Conservation (phyloP, 768 basidiomycete species). For the Mrakia gelida region DNA sequence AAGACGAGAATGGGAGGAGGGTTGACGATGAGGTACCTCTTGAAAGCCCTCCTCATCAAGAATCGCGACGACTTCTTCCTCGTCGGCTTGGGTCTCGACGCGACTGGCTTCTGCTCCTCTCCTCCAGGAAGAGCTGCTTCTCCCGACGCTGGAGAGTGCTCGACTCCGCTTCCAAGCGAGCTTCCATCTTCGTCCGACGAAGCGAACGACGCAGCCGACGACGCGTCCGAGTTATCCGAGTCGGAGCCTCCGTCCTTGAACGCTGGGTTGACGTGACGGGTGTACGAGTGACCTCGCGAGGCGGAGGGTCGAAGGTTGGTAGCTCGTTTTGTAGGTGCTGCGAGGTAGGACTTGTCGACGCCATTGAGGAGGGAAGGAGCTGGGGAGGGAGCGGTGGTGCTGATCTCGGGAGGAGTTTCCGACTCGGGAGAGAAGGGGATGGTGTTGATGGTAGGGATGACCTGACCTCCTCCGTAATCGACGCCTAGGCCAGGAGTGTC, state of each 20-base stretch:
- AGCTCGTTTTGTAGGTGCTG: neutral
- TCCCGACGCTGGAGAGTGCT: neutral
- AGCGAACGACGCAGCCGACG: constrained; percentile 3
- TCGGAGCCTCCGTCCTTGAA: constrained; percentile 7
- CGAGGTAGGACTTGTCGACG: neutral
- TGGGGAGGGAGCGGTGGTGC: neutral
- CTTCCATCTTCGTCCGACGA: constrained; percentile 15
- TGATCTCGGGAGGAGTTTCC: neutral
- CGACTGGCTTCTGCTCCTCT: no score
- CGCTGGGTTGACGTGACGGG: constrained; percentile 24
- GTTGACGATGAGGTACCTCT: constrained; percentile 83
- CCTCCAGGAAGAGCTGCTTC: neutral
- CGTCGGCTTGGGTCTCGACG: neutral
- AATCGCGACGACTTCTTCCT: constrained; percentile 36
- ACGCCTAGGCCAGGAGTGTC: neutral
- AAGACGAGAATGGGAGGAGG: constrained; percentile 85
- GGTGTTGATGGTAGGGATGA: constrained; percentile 22
- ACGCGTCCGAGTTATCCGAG: constrained; percentile 25
- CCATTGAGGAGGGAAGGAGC: neutral
- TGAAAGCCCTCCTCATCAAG: constrained; percentile 78
- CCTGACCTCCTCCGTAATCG: constrained; percentile 2
- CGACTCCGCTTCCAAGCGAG: neutral
- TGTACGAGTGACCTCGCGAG: constrained; percentile 16
- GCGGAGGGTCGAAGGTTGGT: constrained; percentile 19
- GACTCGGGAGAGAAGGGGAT: constrained; percentile 26